A percentile compares a stretch with the other conserved stretches of the same genome.
phyloP scores from a whole-genome alignment of 495 filamentous ascomycete genomes.

The Tuber melanosporum region DNA sequence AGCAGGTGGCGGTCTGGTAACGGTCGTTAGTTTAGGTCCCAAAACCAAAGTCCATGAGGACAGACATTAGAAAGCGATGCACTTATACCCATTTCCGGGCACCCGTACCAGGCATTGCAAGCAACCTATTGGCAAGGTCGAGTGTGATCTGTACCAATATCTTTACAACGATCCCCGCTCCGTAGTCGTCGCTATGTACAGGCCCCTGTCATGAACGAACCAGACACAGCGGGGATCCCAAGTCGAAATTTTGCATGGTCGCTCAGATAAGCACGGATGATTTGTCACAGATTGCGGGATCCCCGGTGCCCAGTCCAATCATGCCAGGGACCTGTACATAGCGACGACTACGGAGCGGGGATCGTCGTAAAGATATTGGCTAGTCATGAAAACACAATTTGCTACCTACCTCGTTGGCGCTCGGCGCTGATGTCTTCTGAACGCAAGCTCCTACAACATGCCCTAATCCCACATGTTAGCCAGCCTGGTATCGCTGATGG shows the following conservation, averaged over 20 bases:
- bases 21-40: not conserved
- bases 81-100: not conserved
- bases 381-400: too few relatives aligned
- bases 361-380: not conserved
- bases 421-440: not conserved
- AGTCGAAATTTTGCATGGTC: too few relatives aligned
- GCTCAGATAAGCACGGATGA: too few relatives aligned
- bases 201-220: too few relatives aligned
- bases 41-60: not conserved
- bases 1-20: not conserved
- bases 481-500: not conserved
- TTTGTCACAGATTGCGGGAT: too few relatives aligned
- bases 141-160: not conserved
- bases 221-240: too few relatives aligned
- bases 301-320: too few relatives aligned
- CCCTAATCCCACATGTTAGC: not conserved
- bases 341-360: not conserved
- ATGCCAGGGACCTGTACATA: not conserved
- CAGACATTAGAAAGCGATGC: not conserved
- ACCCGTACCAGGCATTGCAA: not conserved
- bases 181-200: not conserved
- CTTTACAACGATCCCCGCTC: not conserved
- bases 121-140: too few relatives aligned
- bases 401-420: not conserved
- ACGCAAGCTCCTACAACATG: not conserved